A percentile compares a stretch with the other conserved stretches of the same genome.
Conservation (phyloP, 2,329 filamentous ascomycete genomes). For the Macrophomina pseudophaseolina region DNA sequence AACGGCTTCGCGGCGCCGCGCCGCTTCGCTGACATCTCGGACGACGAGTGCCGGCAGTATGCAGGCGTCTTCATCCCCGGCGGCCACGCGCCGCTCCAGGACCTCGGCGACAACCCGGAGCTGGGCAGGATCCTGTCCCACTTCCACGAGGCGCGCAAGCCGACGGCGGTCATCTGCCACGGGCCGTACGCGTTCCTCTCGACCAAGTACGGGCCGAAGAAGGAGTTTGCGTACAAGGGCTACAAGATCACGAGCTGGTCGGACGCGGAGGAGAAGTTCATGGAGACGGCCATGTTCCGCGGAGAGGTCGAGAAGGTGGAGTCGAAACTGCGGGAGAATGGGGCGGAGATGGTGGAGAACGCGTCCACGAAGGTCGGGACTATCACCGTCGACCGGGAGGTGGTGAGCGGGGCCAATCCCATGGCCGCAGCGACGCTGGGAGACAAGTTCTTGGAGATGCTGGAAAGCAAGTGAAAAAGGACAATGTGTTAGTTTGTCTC, state of each 20-base stretch:
- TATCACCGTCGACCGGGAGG: constrained; percentile 51
- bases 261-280: constrained; percentile 52
- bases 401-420: constrained; percentile 41
- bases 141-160: constrained; percentile 49
- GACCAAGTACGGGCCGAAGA: constrained; percentile 42
- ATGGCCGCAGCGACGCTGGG: constrained; percentile 41
- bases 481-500: background rate
- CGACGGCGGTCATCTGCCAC: constrained; percentile 54
- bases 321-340: constrained; percentile 44
- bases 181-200: constrained; percentile 53
- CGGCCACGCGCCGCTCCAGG: constrained; percentile 51
- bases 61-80: constrained; percentile 53
- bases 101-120: constrained; percentile 49
- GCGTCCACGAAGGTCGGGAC: constrained; percentile 45
- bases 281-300: constrained; percentile 49
- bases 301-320: constrained; percentile 53
- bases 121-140: constrained; percentile 50
- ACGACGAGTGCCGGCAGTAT: constrained; percentile 47
- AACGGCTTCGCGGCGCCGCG: constrained; percentile 49
- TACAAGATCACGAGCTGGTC: constrained; percentile 54
- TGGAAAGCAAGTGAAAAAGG: constrained; percentile 24
- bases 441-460: constrained; percentile 42
- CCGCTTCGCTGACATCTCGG: constrained; percentile 46
- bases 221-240: constrained; percentile 51
- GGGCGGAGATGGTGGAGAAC: constrained; percentile 53